Evolutionary conservation across 495 filamentous ascomycete species (phyloP), one percentile per base, ranked within the genome.

Genomic region (Aspergillus olivimuriae): DNA sequence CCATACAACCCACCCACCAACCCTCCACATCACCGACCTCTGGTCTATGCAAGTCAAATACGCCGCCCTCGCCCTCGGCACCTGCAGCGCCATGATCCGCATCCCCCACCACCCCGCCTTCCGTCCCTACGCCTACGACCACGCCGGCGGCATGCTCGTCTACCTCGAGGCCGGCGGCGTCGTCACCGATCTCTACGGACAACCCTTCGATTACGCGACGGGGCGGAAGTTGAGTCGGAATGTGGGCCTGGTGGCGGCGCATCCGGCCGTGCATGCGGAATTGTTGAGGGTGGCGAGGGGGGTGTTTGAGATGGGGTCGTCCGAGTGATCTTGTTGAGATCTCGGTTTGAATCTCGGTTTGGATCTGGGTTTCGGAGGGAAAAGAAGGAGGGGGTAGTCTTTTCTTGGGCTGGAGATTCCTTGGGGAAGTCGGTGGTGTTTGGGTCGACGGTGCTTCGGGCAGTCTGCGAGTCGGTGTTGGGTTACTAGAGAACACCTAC

Each of bases 101-200:
- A 58, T 81, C 5, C 75, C 78, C 43, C 64, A 61, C 43, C 48
- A 57, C 12, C 52, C 50, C 3, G 52, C 58, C 1, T 48, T 70
- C 15, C 53, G 50, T 6, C 70, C 63, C 15, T 74, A 73, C 56
- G 57, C 75, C 1, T 82, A 77, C 77, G 78, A 82, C 47, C 78
- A 82, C 51, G 76, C 74, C 0, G 78, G 77, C 3, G 76, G 73
- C 0, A 74, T 78, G 65, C 52, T 82, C 10, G 56, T 81, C 8
- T 77, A 78, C 33, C 66, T 74, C 48, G 78, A 82, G 48, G 62
- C 73, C 1, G 78, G 78, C 0, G 76, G 77, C 7, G 63, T 61
- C 41, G 60, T 82, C 20, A 80, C 70, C 0, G 78, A 82, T 44
- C 55, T 81, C 1, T 48, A 75, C 47, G 66, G 75, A 14, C 34